Percentiles rank a stretch among this genome's conserved stretches.
phyloP scores from a whole-genome alignment of 2,329 filamentous ascomycete species.

The Purpureocillium lavendulum region DNA sequence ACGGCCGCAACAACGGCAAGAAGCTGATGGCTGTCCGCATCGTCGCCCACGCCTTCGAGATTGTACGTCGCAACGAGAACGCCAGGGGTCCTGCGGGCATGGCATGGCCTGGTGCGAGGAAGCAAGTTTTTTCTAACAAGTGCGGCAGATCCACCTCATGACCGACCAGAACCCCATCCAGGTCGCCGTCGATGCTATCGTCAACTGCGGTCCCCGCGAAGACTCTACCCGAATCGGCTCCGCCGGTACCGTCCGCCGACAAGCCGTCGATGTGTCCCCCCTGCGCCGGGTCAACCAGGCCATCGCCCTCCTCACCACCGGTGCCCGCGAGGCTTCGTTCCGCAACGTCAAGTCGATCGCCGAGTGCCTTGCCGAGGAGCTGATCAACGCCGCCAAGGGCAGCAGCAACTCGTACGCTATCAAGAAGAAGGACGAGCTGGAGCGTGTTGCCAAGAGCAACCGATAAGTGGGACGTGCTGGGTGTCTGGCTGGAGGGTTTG shows the following conservation, averaged over 20 bases:
- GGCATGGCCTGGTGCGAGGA: background rate
- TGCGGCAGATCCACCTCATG: conserved; percentile 91
- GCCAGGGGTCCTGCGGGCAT: background rate
- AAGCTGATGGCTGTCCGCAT: conserved; percentile 99
- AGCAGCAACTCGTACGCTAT: conserved; percentile 99
- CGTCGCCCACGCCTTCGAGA: conserved; percentile 98
- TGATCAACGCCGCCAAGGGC: conserved; percentile 99
- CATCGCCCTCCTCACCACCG: conserved; percentile 96
- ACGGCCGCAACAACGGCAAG: conserved; percentile 99
- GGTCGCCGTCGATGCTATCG: conserved; percentile 97
- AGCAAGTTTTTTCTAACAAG: conserved; percentile 16
- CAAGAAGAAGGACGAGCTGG: conserved; percentile 99
- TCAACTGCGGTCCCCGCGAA: conserved; percentile 99
- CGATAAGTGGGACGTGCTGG: conserved; percentile 62
- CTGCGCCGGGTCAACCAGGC: conserved; percentile 99
- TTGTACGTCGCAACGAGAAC: conserved; percentile 53
- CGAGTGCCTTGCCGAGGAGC: conserved; percentile 98
- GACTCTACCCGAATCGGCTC: conserved; percentile 99
- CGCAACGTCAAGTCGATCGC: conserved; percentile 99
- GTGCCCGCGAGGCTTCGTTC: conserved; percentile 97
- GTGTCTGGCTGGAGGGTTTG: conserved; percentile 28
- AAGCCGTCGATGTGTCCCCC: conserved; percentile 99
- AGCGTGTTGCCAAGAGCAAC: conserved; percentile 99
- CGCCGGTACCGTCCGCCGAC: conserved; percentile 98
- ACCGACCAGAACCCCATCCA: conserved; percentile 99